Conservation (phyloP, 1,284 basidiomycete species). For the Uromyces viciae-fabae region DNA sequence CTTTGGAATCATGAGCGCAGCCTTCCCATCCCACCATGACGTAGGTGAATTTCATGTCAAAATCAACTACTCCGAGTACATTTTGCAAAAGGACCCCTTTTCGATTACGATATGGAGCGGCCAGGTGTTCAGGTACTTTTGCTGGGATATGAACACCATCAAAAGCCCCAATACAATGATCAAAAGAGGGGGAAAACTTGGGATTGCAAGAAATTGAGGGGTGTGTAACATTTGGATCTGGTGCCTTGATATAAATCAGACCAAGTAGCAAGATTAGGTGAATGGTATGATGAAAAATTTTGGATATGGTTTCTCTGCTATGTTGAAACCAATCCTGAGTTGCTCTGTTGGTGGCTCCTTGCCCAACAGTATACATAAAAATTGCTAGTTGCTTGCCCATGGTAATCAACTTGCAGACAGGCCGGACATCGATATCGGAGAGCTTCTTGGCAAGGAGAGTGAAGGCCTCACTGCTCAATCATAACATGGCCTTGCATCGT, state of each 20-base stretch:
- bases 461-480: not conserved
- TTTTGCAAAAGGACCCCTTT: not conserved
- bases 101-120: not conserved
- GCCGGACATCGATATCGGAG: not conserved
- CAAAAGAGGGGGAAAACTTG: not conserved
- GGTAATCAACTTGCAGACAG: not conserved
- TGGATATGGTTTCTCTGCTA: not conserved
- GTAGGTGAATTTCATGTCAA: not conserved
- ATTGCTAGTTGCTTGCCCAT: not conserved
- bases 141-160: not conserved
- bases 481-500: not conserved
- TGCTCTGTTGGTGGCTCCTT: not conserved
- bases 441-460: not conserved
- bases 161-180: not conserved
- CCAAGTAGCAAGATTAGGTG: not conserved
- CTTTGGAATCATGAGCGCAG: not conserved
- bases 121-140: not conserved
- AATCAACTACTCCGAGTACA: not conserved
- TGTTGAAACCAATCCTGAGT: slow-evolving; percentile 6
- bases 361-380: slow-evolving; percentile 1
- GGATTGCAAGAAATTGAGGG: not conserved
- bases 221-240: not conserved
- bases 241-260: not conserved
- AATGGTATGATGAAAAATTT: not conserved
- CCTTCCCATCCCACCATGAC: no score